Conservation (phyloP, 768 basidiomycete species). For the Tremella fuciformis region DNA sequence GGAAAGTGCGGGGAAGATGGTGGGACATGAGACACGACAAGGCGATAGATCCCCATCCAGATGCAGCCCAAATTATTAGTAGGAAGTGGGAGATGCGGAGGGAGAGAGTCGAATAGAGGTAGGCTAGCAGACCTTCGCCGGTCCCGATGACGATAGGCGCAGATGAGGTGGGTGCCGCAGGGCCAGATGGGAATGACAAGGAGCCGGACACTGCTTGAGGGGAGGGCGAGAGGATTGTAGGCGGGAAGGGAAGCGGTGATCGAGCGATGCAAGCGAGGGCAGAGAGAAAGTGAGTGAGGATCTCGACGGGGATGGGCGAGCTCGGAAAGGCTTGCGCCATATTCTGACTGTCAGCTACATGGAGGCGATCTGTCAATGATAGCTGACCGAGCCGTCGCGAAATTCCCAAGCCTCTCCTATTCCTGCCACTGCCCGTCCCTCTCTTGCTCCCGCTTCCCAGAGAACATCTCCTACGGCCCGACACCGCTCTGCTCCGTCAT, state of each 20-base stretch:
- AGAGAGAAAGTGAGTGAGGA: conserved; percentile 33
- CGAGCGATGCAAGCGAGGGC: conserved; percentile 37
- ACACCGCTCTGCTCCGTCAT: conserved; percentile 75
- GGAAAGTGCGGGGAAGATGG: conserved; percentile 36
- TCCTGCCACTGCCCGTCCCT: conserved; percentile 75
- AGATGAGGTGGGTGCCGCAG: conserved; percentile 10
- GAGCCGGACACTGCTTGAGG: conserved; percentile 56
- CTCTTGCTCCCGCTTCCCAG: conserved; percentile 86
- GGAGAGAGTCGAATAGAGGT: conserved; percentile 37
- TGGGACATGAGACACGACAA: conserved; percentile 37
- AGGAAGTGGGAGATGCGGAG: conserved; percentile 40
- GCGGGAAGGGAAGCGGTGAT: conserved; percentile 38
- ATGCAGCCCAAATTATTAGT: conserved; percentile 39
- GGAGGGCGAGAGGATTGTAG: conserved; percentile 36
- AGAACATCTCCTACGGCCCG: conserved; percentile 70
- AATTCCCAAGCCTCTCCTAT: conserved; percentile 75
- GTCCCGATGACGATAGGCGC: conserved; percentile 20
- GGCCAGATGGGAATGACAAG: conserved; percentile 49
- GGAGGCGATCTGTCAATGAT: not conserved
- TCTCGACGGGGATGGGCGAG: conserved; percentile 26
- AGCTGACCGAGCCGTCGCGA: conserved; percentile 38
- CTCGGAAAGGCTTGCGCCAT: conserved; percentile 29
- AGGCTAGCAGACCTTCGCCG: conserved; percentile 44
- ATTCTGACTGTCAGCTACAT: conserved; percentile 20
- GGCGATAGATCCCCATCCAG: conserved; percentile 45